phyloP scores from a whole-genome alignment of 2,329 filamentous ascomycete species.

The Akanthomyces uredinophilus region DNA sequence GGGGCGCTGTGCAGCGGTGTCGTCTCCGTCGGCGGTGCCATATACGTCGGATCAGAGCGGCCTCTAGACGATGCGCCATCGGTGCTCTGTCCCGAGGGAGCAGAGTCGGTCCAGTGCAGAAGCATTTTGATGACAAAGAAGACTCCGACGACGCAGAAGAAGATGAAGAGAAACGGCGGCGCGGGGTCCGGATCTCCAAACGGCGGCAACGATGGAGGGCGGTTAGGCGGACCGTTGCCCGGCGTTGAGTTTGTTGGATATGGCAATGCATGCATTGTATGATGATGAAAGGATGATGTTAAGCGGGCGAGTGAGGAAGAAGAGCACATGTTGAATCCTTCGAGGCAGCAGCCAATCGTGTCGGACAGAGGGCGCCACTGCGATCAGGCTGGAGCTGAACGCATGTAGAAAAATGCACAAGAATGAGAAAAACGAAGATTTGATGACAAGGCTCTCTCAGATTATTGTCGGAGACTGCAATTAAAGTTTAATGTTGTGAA shows the following conservation, averaged over 20 bases:
- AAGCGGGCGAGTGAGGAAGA: not conserved
- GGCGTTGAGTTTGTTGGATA: not conserved
- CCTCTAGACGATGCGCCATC: too few species aligned
- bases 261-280: not conserved
- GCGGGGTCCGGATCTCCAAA: not conserved
- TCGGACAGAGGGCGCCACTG: not conserved
- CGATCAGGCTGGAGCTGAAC: not conserved
- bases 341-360: not conserved
- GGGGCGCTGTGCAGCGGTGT: not conserved
- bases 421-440: not conserved
- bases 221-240: not conserved
- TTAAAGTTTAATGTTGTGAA: too few species aligned
- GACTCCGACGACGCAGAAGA: not conserved
- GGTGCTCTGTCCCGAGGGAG: not conserved
- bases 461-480: too few species aligned
- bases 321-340: not conserved
- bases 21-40: not conserved
- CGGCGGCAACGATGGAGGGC: not conserved
- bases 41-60: not conserved
- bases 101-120: not conserved
- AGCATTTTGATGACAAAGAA: too few species aligned
- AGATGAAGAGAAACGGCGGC: not conserved
- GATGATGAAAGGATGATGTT: too few species aligned
- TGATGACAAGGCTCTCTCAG: not conserved
- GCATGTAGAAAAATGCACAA: not conserved